Evolutionary conservation across 179 eudicot genomes (phyloP), one percentile per base, ranked within the genome.

Genomic region (Silene vulgaris): DNA sequence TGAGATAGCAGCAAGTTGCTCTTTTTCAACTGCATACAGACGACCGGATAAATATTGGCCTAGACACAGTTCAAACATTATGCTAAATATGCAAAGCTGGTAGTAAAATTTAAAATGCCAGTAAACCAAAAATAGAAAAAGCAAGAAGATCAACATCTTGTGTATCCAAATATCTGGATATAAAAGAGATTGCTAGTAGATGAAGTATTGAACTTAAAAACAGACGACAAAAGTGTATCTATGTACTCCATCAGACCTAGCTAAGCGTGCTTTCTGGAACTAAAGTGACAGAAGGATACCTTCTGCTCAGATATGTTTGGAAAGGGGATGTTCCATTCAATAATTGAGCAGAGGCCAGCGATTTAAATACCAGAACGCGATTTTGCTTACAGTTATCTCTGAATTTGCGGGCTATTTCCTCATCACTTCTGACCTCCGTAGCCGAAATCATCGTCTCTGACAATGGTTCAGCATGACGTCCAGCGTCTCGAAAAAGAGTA

Each of bases 401-500:
- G 56, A 11, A 14, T 50, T 3, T 50, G 56, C 56, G 56, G 13
- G 4, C 13, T 50, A 14, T 11, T 50, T 14, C 2, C 56, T 50
- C 60, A 56, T n/a, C 60, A 56, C 60, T 56, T 16, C 4, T n/a
- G 19, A 20, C 20, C 60, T 56, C 60, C 20, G 19, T 2, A 14
- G 60, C 0, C 20, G 19, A 16, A 56, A 16, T 1, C 4, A n/a
- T n/a, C 12, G 7, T 20, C 8, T 56, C 60, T 56, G 1, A 1
- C 60, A 56, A 16, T n/a, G 20, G 7, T 56, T 52, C 19, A 37
- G 9, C 14, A 56, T 66, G 74, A 74, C 77, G 79, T 29, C 84
- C 92, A 76, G 92, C 92, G 26, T 82, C 88, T 80, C 84, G 84
- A 80, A 93, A 93, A 74, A 82, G 92, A 70, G 75, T 78, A 50